Evolutionary conservation across 2,329 filamentous ascomycete genomes (phyloP).

Genomic region (Knufia petricola): DNA sequence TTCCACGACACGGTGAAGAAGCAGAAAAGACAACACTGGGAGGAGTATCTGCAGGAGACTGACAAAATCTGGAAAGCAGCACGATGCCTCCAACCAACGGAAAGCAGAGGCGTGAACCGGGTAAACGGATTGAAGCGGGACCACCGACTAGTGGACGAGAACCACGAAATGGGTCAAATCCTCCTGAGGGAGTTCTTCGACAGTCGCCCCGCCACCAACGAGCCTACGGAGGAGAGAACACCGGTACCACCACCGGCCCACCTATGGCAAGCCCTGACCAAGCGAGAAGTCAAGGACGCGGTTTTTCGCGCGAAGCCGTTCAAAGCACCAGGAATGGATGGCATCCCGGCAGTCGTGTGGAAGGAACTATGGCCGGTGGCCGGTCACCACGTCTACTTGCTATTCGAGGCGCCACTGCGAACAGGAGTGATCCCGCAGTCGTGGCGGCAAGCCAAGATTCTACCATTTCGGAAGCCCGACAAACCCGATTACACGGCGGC

Average conservation of each 20-base stretch:
- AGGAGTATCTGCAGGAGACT: neutral
- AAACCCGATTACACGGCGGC: slow-evolving; percentile 20
- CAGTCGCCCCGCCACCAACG: neutral
- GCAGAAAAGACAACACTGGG: neutral
- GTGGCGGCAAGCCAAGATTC: neutral
- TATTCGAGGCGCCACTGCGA: too few species aligned
- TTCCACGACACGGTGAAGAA: neutral
- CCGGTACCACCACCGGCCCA: too few species aligned
- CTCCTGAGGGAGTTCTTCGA: neutral
- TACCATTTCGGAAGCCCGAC: neutral
- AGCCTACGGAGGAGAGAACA: neutral
- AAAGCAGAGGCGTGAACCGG: neutral
- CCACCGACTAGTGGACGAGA: neutral
- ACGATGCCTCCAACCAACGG: neutral
- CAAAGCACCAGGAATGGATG: too few species aligned
- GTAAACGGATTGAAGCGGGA: too few species aligned
- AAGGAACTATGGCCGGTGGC: too few species aligned
- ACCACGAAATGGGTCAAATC: neutral
- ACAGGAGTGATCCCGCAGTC: neutral
- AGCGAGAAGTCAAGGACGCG: too few species aligned
- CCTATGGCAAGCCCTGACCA: too few species aligned
- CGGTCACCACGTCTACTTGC: too few species aligned
- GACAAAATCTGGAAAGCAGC: neutral
- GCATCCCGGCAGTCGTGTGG: too few species aligned
- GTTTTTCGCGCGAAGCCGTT: too few species aligned